Conservation (phyloP, 495 filamentous ascomycete genomes). For the Lepraria neglecta region DNA sequence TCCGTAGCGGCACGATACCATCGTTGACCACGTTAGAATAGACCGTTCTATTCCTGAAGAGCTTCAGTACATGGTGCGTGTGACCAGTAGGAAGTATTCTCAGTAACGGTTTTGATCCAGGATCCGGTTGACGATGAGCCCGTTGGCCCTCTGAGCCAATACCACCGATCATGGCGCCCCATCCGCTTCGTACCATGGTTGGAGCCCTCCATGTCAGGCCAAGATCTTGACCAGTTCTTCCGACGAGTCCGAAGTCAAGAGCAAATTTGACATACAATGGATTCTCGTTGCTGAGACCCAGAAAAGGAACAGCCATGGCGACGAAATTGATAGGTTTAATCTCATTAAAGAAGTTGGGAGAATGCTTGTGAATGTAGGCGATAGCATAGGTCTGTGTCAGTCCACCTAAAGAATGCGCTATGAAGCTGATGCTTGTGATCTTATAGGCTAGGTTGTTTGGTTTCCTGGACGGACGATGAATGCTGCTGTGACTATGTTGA, state of each 20-base stretch:
- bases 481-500: constrained; percentile 50
- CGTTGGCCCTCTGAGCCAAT: constrained; percentile 61
- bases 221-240: constrained; percentile 88
- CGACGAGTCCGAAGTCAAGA: constrained; percentile 90
- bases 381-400: constrained; percentile 92
- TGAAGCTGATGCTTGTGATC: constrained; percentile 92
- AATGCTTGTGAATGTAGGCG: constrained; percentile 95
- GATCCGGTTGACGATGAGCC: constrained; percentile 58
- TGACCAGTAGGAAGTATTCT: constrained; percentile 90
- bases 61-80: constrained; percentile 76
- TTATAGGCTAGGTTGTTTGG: constrained; percentile 60
- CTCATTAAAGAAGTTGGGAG: constrained; percentile 78
- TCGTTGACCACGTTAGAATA: constrained; percentile 99
- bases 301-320: constrained; percentile 78
- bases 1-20: constrained; percentile 90
- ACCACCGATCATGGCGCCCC: constrained; percentile 77
- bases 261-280: constrained; percentile 96
- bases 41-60: constrained; percentile 84
- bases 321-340: constrained; percentile 93
- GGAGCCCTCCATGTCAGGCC: constrained; percentile 91
- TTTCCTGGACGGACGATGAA: constrained; percentile 37
- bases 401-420: constrained; percentile 89
- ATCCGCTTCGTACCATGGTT: constrained; percentile 73
- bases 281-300: constrained; percentile 95
- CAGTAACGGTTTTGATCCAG: constrained; percentile 80